Conservation (phyloP, 805 yeast species). For the Suhomyces prunicola region DNA sequence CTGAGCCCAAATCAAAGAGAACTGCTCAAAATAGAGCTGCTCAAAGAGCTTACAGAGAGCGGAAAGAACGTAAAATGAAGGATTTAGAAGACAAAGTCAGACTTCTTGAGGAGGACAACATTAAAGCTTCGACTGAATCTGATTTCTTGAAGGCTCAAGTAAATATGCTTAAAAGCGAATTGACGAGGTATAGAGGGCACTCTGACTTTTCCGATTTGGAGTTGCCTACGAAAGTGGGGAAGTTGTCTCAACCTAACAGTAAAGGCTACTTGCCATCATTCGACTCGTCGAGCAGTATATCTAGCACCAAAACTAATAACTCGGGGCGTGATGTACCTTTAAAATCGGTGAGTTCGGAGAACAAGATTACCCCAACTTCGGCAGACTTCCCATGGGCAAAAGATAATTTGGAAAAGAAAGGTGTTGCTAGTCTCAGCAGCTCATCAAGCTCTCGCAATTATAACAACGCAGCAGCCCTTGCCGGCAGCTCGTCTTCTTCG, state of each 20-base stretch:
- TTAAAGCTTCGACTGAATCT: constrained; percentile 66
- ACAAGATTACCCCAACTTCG: constrained; percentile 27
- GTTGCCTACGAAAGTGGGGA: constrained; percentile 31
- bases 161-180: constrained; percentile 66
- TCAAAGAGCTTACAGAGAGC: constrained; percentile 94
- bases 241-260: constrained; percentile 18
- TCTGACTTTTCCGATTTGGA: constrained; percentile 27
- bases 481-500: constrained; percentile 27
- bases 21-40: constrained; percentile 98
- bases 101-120: constrained; percentile 66
- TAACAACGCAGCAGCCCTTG: constrained; percentile 31
- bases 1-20: constrained; percentile 82
- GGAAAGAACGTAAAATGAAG: constrained; percentile 83
- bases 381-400: constrained; percentile 55
- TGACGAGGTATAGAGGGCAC: constrained; percentile 53
- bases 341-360: neutral
- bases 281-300: constrained; percentile 2
- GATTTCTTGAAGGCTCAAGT: constrained; percentile 76
- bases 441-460: neutral
- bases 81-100: constrained; percentile 80
- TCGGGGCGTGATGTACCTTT: constrained; percentile 1
- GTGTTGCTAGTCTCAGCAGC: neutral
- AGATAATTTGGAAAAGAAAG: constrained; percentile 13
- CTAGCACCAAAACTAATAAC: neutral
- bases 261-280: constrained; percentile 17